These are phyloP conservation scores for Cutaneotrichosporon cutaneum DNA, from an alignment of 1,284 basidiomycete genomes.

Conservation along the genomic window DNA sequence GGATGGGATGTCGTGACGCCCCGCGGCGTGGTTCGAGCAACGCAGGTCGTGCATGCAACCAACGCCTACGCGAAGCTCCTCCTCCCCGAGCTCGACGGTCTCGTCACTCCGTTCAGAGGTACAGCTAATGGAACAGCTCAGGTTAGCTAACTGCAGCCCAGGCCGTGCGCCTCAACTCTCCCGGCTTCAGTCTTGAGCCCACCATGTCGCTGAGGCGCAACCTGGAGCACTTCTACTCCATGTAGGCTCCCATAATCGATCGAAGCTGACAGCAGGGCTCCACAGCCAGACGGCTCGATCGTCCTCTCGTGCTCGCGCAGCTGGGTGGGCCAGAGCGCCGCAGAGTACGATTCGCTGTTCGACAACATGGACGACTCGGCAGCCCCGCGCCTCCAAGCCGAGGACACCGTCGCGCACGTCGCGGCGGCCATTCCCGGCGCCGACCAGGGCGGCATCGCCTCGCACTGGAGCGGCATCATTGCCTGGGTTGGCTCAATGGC, in stretches of 20 bases:
- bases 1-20: conserved; percentile 37
- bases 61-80: conserved; percentile 35
- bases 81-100: conserved; percentile 27
- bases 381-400: conserved; percentile 3
- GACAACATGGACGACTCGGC: conserved; percentile 18
- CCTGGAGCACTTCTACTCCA: conserved; percentile 28
- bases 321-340: conserved; percentile 16
- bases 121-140: not conserved
- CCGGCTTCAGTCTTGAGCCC: not conserved
- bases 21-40: conserved; percentile 29
- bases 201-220: conserved; percentile 16
- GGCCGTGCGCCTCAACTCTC: not conserved
- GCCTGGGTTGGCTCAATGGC: conserved; percentile 18
- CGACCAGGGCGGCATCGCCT: conserved; percentile 34
- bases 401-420: conserved; percentile 1
- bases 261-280: not conserved
- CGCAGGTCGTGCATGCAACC: conserved; percentile 36
- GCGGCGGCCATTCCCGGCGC: not conserved
- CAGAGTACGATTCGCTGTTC: not conserved
- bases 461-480: conserved; percentile 44
- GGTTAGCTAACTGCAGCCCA: too few species aligned
- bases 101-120: conserved; percentile 30
- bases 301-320: conserved; percentile 10
- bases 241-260: not conserved
- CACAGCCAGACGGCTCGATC: conserved; percentile 7